Evolutionary conservation across 305 asterid genomes (phyloP).

Genomic region (Solanum aculeatissimum): DNA sequence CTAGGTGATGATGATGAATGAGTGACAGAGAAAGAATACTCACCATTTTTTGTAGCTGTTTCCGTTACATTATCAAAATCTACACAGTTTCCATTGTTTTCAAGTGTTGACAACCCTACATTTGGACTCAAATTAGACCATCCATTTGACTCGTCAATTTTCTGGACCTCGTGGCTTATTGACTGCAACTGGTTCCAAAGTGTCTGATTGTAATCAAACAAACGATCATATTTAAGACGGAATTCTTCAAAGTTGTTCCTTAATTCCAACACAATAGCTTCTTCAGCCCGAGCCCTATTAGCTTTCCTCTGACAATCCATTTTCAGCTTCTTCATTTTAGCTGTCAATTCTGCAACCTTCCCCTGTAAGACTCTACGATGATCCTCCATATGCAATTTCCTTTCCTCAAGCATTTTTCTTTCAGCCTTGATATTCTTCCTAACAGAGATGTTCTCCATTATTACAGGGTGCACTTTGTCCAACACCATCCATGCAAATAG

Average conservation of each 20-base stretch:
- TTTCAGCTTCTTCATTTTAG: not conserved
- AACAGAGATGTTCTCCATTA: not conserved
- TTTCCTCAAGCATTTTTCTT: not conserved
- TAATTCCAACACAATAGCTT: not conserved
- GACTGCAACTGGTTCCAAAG: not conserved
- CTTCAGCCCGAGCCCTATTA: not conserved
- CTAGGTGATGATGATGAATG: not conserved
- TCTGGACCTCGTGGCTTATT: not conserved
- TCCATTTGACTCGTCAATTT: not conserved
- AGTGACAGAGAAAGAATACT: not conserved
- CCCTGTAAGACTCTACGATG: not conserved
- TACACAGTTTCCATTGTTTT: not conserved
- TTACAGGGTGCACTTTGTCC: not conserved
- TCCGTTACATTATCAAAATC: not conserved
- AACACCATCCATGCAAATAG: not conserved
- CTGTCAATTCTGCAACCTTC: not conserved
- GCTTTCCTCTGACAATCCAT: not conserved
- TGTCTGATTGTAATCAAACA: not conserved
- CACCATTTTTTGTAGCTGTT: not conserved
- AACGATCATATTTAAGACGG: not conserved
- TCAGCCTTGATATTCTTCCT: not conserved
- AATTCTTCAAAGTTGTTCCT: not conserved
- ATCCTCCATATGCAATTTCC: not conserved
- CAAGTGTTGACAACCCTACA: not conserved
- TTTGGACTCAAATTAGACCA: not conserved